A percentile compares a stretch with the other conserved stretches of the same genome.
phyloP scores from a whole-genome alignment of 495 filamentous ascomycete species.

The Gamarada debralockiae region DNA sequence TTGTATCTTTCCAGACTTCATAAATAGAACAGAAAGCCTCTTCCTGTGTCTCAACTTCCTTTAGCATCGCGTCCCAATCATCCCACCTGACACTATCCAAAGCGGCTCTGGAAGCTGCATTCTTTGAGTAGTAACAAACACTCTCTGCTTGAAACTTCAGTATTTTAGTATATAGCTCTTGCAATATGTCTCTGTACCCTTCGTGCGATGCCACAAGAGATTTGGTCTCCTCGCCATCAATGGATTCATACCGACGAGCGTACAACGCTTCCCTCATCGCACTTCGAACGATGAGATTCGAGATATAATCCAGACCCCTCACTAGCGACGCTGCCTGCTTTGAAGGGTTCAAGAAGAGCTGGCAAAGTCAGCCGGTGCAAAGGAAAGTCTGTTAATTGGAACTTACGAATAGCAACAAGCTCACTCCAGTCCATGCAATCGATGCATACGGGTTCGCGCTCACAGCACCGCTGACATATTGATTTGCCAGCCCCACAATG shows the following conservation, averaged over 20 bases:
- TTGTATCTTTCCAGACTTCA: constrained; percentile 4
- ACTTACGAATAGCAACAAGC: constrained; percentile 14
- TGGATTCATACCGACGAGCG: constrained; percentile 1
- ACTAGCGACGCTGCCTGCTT: constrained; percentile 3
- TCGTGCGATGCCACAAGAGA: background rate
- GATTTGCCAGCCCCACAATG: constrained; percentile 1
- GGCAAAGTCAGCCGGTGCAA: background rate
- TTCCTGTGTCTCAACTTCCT: constrained; percentile 7
- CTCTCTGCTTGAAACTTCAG: constrained; percentile 16
- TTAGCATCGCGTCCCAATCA: constrained; percentile 15
- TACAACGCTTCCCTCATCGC: constrained; percentile 6
- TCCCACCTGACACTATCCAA: constrained; percentile 13
- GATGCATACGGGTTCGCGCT: constrained; percentile 14
- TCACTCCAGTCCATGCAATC: constrained; percentile 18
- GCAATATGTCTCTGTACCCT: constrained; percentile 8
- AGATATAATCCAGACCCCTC: background rate
- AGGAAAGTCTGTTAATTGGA: background rate
- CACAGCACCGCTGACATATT: background rate
- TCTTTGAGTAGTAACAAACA: constrained; percentile 8
- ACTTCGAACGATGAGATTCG: constrained; percentile 1
- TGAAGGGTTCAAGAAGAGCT: constrained; percentile 6
- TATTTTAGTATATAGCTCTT: constrained; percentile 17
- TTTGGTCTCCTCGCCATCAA: background rate
- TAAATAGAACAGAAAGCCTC: background rate
- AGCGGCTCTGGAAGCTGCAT: background rate